A percentile compares a stretch with the other conserved stretches of the same genome.
These are phyloP conservation scores for Hypoxylon rickii DNA, from an alignment of 495 filamentous ascomycete species.

Conservation along the genomic window DNA sequence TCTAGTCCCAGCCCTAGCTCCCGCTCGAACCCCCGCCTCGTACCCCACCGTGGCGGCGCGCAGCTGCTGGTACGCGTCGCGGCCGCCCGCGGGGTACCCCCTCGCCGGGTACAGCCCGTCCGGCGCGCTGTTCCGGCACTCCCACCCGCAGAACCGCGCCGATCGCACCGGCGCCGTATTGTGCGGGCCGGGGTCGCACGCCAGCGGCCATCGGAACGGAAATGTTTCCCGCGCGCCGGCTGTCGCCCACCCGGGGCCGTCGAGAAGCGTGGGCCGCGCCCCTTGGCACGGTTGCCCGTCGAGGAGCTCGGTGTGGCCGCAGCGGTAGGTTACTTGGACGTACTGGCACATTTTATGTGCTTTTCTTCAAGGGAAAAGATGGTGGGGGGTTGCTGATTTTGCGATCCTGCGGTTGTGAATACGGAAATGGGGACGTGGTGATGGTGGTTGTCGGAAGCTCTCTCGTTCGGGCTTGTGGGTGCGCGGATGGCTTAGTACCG, in stretches of 20 bases:
- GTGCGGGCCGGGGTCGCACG: constrained; percentile 27
- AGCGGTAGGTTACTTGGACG: constrained; percentile 27
- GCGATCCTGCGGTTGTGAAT: neutral
- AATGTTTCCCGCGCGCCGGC: constrained; percentile 23
- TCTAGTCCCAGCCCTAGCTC: neutral
- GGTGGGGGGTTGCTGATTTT: neutral
- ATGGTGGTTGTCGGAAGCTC: too few species aligned
- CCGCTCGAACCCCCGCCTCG: neutral
- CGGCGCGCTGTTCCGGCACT: constrained; percentile 15
- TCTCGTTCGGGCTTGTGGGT: too few species aligned
- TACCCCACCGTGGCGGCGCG: neutral
- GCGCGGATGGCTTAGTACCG: too few species aligned
- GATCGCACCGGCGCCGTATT: constrained; percentile 18
- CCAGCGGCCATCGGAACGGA: neutral
- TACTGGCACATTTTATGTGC: constrained; percentile 38
- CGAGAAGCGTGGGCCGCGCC: constrained; percentile 31
- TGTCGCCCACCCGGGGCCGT: too few species aligned
- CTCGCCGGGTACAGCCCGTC: neutral
- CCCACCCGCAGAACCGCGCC: constrained; percentile 22
- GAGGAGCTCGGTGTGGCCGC: constrained; percentile 34
- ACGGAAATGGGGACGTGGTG: neutral
- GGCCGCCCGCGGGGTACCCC: too few species aligned
- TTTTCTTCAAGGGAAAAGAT: neutral
- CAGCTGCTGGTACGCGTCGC: neutral
- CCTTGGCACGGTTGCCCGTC: constrained; percentile 29